phyloP scores from a whole-genome alignment of 1,284 basidiomycete genomes.

The Moniliella sp. region DNA sequence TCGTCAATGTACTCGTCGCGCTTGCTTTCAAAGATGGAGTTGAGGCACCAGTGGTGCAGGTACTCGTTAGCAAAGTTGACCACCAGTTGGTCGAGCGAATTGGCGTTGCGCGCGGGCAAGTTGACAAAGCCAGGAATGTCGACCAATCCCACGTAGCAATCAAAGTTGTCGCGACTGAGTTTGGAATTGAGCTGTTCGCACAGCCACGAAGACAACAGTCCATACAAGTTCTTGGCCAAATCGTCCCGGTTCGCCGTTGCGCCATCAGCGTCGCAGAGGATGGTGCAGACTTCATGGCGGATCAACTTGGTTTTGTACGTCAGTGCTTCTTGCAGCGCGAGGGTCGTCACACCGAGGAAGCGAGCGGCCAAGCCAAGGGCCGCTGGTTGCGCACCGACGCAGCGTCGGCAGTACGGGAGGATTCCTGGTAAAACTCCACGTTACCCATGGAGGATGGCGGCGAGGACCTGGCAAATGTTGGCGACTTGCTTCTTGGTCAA shows the following conservation, averaged over 20 bases:
- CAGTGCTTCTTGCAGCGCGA: slow-evolving; percentile 58
- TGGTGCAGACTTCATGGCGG: slow-evolving; percentile 79
- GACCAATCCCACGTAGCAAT: slow-evolving; percentile 75
- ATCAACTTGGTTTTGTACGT: slow-evolving; percentile 80
- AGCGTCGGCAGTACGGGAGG: slow-evolving; percentile 20
- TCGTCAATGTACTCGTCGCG: slow-evolving; percentile 62
- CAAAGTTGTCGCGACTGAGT: slow-evolving; percentile 37
- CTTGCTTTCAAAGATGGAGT: slow-evolving; percentile 55
- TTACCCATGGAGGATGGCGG: slow-evolving; percentile 91
- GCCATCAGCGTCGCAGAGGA: slow-evolving; percentile 80
- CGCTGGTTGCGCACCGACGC: slow-evolving; percentile 38
- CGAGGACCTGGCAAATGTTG: slow-evolving; percentile 76
- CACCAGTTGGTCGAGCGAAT: slow-evolving; percentile 84
- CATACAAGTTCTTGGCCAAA: slow-evolving; percentile 75
- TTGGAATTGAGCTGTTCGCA: slow-evolving; percentile 88
- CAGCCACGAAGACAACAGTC: slow-evolving; percentile 82
- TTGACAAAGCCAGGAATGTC: slow-evolving; percentile 61
- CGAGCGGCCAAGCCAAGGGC: slow-evolving; percentile 60
- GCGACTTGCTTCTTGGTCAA: slow-evolving; percentile 78
- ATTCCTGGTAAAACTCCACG: slow-evolving; percentile 52
- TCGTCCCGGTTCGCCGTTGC: slow-evolving; percentile 79
- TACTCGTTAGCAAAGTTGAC: slow-evolving; percentile 88
- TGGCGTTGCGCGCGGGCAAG: slow-evolving; percentile 48
- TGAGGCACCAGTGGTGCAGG: slow-evolving; percentile 62
- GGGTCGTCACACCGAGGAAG: slow-evolving; percentile 61